These are phyloP conservation scores for Auricularia heimuer DNA, from an alignment of 768 basidiomycete species.

Conservation along the genomic window DNA sequence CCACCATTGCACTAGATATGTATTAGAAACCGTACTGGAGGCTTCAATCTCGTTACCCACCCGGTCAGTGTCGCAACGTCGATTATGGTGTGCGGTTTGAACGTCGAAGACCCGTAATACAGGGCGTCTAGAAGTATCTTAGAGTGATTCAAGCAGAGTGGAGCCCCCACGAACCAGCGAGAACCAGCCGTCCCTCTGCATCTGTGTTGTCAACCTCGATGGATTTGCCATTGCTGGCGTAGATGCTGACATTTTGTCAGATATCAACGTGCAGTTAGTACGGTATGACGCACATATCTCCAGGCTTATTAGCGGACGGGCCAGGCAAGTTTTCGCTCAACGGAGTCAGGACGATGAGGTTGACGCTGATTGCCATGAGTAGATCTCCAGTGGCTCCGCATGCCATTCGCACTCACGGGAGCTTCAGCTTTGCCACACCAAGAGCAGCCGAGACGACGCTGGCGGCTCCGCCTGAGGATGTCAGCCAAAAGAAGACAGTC, in stretches of 20 bases:
- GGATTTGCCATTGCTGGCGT: slow-evolving; percentile 83
- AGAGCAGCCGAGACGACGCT: slow-evolving; percentile 61
- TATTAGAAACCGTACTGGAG: background rate
- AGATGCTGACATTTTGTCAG: slow-evolving; percentile 36
- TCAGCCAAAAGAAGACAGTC: background rate
- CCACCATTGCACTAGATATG: slow-evolving; percentile 47
- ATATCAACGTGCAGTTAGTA: background rate
- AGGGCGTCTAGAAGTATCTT: slow-evolving; percentile 50
- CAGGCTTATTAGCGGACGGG: slow-evolving; percentile 57
- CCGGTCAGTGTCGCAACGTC: slow-evolving; percentile 85
- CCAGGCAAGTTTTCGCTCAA: slow-evolving; percentile 84
- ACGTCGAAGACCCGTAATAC: slow-evolving; percentile 68
- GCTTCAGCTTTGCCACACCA: slow-evolving; percentile 68
- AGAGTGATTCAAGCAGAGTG: background rate
- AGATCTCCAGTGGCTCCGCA: no score
- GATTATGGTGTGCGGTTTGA: slow-evolving; percentile 72
- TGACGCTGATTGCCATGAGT: slow-evolving; percentile 38
- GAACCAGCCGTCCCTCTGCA: slow-evolving; percentile 68
- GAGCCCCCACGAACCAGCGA: slow-evolving; percentile 43
- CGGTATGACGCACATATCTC: slow-evolving; percentile 54
- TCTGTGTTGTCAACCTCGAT: slow-evolving; percentile 85
- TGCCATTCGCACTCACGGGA: slow-evolving; percentile 47
- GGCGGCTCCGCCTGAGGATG: slow-evolving; percentile 58
- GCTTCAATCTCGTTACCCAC: slow-evolving; percentile 25
- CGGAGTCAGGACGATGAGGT: slow-evolving; percentile 62